phyloP scores from a whole-genome alignment of 2,329 filamentous ascomycete genomes.

The Exophiala dermatitidis region DNA sequence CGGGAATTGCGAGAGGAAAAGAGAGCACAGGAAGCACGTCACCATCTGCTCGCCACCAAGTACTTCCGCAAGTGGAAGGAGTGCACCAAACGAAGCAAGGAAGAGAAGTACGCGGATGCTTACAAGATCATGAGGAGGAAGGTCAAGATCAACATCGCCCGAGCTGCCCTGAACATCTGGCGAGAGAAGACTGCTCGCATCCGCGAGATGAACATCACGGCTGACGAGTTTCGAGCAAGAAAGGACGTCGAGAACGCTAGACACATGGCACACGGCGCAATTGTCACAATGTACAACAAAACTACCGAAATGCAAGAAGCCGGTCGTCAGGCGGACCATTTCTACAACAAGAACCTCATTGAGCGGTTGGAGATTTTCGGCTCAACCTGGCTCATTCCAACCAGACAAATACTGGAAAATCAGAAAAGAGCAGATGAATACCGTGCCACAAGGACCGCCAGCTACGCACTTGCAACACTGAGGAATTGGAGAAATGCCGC shows the following conservation, averaged over 20 bases:
- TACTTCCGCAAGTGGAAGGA: constrained; percentile 15
- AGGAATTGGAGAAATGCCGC: constrained; percentile 16
- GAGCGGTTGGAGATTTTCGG: constrained; percentile 14
- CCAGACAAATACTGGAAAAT: constrained; percentile 14
- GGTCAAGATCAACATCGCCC: constrained; percentile 19
- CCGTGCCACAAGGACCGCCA: constrained; percentile 12
- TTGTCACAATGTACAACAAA: constrained; percentile 16
- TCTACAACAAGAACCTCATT: constrained; percentile 10
- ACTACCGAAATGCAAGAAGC: constrained; percentile 11
- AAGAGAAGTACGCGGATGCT: constrained; percentile 15
- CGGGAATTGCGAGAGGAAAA: constrained; percentile 5
- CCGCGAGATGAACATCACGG: constrained; percentile 7
- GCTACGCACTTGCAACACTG: constrained; percentile 10
- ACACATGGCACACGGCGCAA: constrained; percentile 12
- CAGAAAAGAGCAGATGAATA: constrained; percentile 19
- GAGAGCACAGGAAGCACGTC: constrained; percentile 6
- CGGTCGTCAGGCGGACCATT: constrained; percentile 4
- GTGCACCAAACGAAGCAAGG: constrained; percentile 7
- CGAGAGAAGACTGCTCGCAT: constrained; percentile 10
- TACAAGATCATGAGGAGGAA: constrained; percentile 20
- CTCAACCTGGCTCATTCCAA: constrained; percentile 16
- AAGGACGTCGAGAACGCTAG: constrained; percentile 11
- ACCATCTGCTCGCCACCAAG: constrained; percentile 7
- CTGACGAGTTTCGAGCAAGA: constrained; percentile 15
- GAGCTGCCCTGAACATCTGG: constrained; percentile 15